These are phyloP conservation scores for Ophiosphaerella narmari DNA, from an alignment of 2,329 filamentous ascomycete genomes.

Conservation along the genomic window DNA sequence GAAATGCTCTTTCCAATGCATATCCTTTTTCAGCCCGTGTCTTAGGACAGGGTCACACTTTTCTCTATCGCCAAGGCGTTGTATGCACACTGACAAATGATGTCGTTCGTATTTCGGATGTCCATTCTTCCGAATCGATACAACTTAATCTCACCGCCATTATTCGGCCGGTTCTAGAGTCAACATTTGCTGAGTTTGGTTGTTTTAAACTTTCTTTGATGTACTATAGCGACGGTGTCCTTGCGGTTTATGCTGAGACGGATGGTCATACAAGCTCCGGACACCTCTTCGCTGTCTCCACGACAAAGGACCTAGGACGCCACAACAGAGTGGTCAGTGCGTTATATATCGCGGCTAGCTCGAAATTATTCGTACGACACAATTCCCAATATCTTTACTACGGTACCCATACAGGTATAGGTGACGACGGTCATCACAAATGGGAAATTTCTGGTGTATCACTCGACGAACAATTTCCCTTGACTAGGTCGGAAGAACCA, in stretches of 20 bases:
- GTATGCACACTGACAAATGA: constrained; percentile 65
- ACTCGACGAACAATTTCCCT: constrained; percentile 45
- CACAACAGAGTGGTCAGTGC: constrained; percentile 44
- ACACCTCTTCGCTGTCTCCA: constrained; percentile 35
- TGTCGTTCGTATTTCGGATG: constrained; percentile 62
- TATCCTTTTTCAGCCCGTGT: constrained; percentile 65
- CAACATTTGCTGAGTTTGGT: constrained; percentile 2
- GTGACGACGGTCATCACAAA: constrained; percentile 60
- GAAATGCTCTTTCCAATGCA: constrained; percentile 63
- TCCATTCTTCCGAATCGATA: constrained; percentile 48
- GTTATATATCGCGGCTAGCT: constrained; percentile 38
- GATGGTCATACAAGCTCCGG: constrained; percentile 14
- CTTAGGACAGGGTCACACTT: constrained; percentile 64
- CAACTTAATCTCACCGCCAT: constrained; percentile 26
- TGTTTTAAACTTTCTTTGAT: constrained; percentile 50
- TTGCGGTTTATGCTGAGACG: constrained; percentile 30
- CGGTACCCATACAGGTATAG: constrained; percentile 64
- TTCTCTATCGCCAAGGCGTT: constrained; percentile 66
- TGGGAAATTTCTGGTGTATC: constrained; percentile 63
- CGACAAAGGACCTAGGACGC: constrained; percentile 16
- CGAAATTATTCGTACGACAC: constrained; percentile 71
- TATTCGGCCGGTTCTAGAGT: constrained; percentile 12
- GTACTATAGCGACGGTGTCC: constrained; percentile 40
- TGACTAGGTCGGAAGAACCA: constrained; percentile 48
- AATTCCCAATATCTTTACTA: constrained; percentile 65